Base-by-base conservation (phyloP, 2,329 filamentous ascomycete species). In the Botrytis deweyae region DNA sequence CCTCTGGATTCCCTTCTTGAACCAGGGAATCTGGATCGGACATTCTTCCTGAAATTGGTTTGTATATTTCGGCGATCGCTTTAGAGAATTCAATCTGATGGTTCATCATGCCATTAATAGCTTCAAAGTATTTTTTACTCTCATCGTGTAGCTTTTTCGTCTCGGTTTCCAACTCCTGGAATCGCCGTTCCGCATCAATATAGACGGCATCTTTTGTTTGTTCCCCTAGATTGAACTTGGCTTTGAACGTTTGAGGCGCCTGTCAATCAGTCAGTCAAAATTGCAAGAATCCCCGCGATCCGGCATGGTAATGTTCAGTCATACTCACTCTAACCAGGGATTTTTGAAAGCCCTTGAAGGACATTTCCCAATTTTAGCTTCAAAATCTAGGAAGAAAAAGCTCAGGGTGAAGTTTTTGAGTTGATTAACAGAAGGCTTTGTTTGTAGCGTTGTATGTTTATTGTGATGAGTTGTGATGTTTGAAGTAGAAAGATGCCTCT, bases 71-170 rank as follows among this genome's bases (percentile, higher is more conserved):
- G 77, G 92, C 92, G 86, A 97, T 95, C 78, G 95, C 93, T 84
- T 97, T 90, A 79, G 95, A 97, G 85, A 99, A 99, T 82, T 97
- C 95, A 84, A 99, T 98, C 86, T 99, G 96, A 84, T 98, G 95
- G 81, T 87, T 89, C 80, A 99, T 89, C 96, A 99, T 99, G 87
- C 92, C 93, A 85, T 98, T 98, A 85, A 99, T 98, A 82, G 96
- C 93, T 72, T 97, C 91, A 80, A 97, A 98, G 84, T 99, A 99
- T 85, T 97, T 98, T 83, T 95, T 93, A 73, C 94, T 97, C 84
- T 98, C 95, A 85, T 97, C 94, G 84, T 98, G 95, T 44, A 98
- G 90, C 83, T 93, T 95, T 87, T 98, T 98, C 52, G 96, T 98
- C 85, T 99, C 95, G 77, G 87, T 92, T 84, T 99, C 96, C 77